These are phyloP conservation scores for Eucalyptus pauciflora DNA, from an alignment of 345 rosid genomes.

Conservation along the genomic window DNA sequence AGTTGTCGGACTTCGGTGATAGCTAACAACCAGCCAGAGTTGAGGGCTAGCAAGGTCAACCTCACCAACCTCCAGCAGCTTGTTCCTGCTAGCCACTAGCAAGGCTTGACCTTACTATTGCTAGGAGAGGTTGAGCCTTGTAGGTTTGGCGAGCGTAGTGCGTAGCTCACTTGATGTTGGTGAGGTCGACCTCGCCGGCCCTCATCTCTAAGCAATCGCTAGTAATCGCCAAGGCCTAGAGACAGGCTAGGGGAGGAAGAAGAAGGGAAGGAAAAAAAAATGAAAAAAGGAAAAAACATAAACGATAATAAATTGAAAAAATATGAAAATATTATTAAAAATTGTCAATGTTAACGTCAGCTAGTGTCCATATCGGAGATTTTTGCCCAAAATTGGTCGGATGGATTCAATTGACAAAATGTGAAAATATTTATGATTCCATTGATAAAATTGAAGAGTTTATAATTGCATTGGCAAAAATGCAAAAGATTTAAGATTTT, in stretches of 20 bases:
- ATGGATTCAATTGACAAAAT: too few species aligned
- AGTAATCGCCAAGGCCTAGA: too few species aligned
- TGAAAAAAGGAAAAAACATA: too few species aligned
- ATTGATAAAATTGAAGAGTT: too few species aligned
- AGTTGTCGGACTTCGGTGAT: rapidly evolving
- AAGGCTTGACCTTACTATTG: too few species aligned
- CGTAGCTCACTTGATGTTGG: neutral
- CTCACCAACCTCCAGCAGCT: rapidly evolving
- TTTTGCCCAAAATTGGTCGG: rapidly evolving
- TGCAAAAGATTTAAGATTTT: neutral
- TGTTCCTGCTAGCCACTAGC: neutral
- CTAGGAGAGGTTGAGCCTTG: neutral
- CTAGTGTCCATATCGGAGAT: rapidly evolving
- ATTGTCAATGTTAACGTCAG: rapidly evolving
- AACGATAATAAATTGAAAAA: too few species aligned
- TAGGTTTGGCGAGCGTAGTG: neutral
- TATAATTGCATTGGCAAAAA: too few species aligned
- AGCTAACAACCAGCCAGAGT: rapidly evolving
- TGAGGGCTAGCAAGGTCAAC: neutral
- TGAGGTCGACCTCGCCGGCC: neutral
- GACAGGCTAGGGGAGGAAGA: neutral
- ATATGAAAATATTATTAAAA: too few species aligned
- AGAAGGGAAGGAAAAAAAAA: neutral
- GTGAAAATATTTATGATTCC: rapidly evolving
- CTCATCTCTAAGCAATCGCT: too few species aligned